Conservation (phyloP, 257 asterid genomes). For the Nicotiana benthamiana region DNA sequence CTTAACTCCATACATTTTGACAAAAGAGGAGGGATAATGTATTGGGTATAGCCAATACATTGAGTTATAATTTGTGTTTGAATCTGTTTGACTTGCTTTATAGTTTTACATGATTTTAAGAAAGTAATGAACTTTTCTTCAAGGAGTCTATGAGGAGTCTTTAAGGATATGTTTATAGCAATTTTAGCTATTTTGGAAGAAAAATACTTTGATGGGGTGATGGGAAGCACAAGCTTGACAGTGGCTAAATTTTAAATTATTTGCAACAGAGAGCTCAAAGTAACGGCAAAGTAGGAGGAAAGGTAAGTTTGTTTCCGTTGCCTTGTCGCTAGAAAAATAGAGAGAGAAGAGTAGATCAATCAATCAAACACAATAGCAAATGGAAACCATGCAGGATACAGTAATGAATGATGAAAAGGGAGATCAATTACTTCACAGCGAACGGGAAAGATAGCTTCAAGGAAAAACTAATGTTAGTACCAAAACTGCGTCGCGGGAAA, state of each 20-base stretch:
- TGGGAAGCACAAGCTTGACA: too few species aligned
- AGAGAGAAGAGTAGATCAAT: too few species aligned
- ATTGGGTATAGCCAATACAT: conserved; percentile 36
- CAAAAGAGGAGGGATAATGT: conserved; percentile 45
- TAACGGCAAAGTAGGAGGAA: background rate
- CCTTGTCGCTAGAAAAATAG: too few species aligned
- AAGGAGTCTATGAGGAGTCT: conserved; percentile 13
- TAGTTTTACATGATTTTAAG: conserved; percentile 53
- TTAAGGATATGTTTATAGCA: conserved; percentile 13
- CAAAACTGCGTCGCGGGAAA: too few species aligned
- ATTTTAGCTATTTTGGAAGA: conserved; percentile 18
- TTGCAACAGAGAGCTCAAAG: background rate
- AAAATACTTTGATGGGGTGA: background rate
- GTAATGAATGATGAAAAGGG: too few species aligned
- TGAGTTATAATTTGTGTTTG: conserved; percentile 53
- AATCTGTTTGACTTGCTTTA: conserved; percentile 46
- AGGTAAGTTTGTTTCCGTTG: too few species aligned
- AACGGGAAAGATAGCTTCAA: too few species aligned
- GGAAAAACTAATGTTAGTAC: too few species aligned
- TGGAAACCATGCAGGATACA: too few species aligned
- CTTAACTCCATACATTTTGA: conserved; percentile 30
- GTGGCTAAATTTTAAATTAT: background rate
- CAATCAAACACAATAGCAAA: too few species aligned
- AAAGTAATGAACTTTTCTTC: conserved; percentile 23
- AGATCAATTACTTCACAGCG: too few species aligned